Base-by-base conservation (phyloP, 2,329 filamentous ascomycete genomes). In the Eurotiales sp. region DNA sequence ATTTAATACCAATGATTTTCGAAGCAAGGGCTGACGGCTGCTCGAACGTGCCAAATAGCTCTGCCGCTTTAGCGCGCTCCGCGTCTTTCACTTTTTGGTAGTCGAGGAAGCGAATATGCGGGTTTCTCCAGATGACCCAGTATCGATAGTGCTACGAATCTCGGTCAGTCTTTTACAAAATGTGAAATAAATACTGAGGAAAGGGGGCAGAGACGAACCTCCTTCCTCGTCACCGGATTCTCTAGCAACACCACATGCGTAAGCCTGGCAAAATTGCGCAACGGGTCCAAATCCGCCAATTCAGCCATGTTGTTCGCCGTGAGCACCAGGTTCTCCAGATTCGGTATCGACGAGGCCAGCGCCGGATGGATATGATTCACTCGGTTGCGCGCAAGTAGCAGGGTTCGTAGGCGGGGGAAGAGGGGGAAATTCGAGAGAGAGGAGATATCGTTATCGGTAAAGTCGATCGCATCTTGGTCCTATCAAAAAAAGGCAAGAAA, bases 401-500 rank as follows among this genome's bases (percentile, higher is more conserved):
- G 82, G 17, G 90, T 95, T 61, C 84, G 87, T 63, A 97, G 79
- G 60, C 93, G 87, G 41, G 90, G 91, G 51, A 88, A 92, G 46
- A 95, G 83, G 3, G 93, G 93, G 69, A 99, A 96, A 75, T 96
- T 96, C 59, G 85, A 86, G 57, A 99, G 82, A 45, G 86, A 78
- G 61, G 88, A 84, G 65, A 99, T 92, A 72, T 96, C 91, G 72
- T 99, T 99, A 78, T 99, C 93, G 72, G 93, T 97, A 64, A 99
- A 86, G 76, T 99, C 93, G 78, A 99, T 95, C 59, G 89, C 85
- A 77, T 97, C 93, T 81, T 95, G 90, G 63, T 91, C 89, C 89
- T 95, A 63, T 14, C 8, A 19, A 27, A 43, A 15, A 32, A 49
- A 37, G 32, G 27, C 29, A 39, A 23, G 14, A 29, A 51, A 44